A percentile compares a stretch with the other conserved stretches of the same genome.
phyloP scores from a whole-genome alignment of 1,284 basidiomycete species.

The Grifola frondosa region DNA sequence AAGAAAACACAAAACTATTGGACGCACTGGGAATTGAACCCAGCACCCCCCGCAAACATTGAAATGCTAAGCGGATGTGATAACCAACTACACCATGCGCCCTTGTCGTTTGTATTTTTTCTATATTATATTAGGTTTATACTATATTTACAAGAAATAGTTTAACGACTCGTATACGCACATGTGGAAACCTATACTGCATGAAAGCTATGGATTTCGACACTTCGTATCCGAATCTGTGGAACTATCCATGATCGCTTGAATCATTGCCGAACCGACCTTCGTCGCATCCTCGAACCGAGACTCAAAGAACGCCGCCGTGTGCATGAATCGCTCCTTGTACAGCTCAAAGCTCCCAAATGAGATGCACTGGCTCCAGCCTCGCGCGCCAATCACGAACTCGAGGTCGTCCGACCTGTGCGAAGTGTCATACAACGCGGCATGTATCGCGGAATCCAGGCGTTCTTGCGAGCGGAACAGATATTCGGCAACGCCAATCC shows the following conservation, averaged over 20 bases:
- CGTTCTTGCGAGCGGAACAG: constrained; percentile 75
- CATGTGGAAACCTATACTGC: too few relatives aligned
- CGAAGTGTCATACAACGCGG: constrained; percentile 77
- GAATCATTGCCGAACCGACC: constrained; percentile 89
- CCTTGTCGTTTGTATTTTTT: too few relatives aligned
- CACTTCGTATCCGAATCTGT: constrained; percentile 6
- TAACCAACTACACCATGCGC: constrained; percentile 51
- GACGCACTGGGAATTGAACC: constrained; percentile 37
- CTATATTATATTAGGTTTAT: too few relatives aligned
- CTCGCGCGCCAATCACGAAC: constrained; percentile 92
- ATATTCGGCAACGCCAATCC: constrained; percentile 97
- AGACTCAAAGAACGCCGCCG: constrained; percentile 82
- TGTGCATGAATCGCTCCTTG: constrained; percentile 78
- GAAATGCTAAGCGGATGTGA: constrained; percentile 46
- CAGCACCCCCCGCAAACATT: constrained; percentile 31
- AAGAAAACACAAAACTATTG: constrained; percentile 2
- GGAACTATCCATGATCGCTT: constrained; percentile 70
- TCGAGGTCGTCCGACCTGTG: constrained; percentile 91
- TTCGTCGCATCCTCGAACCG: constrained; percentile 85
- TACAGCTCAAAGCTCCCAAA: constrained; percentile 95
- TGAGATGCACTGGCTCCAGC: constrained; percentile 94
- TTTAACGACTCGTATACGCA: too few relatives aligned
- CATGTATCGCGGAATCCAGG: constrained; percentile 71
- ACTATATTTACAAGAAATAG: too few relatives aligned
- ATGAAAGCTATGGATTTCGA: too few relatives aligned